A percentile compares a stretch with the other conserved stretches of the same genome.
phyloP scores from a whole-genome alignment of 306 rosid species.

The Gillenia trifoliata region DNA sequence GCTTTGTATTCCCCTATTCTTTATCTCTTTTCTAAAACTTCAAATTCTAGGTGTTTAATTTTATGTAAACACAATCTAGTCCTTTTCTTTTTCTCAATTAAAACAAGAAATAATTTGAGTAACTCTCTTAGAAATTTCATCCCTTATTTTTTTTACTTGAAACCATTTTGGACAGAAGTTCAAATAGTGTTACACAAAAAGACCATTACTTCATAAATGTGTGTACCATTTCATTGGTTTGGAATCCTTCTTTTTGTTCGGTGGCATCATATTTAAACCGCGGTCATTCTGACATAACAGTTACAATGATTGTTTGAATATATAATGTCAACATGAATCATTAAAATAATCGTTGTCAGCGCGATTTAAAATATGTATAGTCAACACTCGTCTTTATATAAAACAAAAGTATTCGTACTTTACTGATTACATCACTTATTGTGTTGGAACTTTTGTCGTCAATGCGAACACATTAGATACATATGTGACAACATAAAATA shows the following conservation, averaged over 20 bases:
- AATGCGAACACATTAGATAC: background rate
- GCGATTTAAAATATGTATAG: background rate
- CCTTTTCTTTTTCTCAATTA: background rate
- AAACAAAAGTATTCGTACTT: background rate
- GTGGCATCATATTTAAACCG: background rate
- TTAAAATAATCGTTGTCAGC: too few relatives aligned
- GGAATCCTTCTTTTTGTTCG: background rate
- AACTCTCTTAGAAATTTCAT: background rate
- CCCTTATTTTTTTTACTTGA: background rate
- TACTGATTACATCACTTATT: background rate
- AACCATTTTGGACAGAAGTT: background rate
- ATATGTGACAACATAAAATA: background rate
- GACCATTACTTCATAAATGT: background rate
- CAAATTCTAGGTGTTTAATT: background rate
- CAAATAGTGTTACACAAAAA: background rate
- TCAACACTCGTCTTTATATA: background rate
- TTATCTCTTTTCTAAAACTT: background rate
- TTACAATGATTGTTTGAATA: background rate
- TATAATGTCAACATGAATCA: background rate
- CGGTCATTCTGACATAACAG: too few relatives aligned
- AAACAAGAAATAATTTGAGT: background rate
- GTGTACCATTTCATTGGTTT: background rate
- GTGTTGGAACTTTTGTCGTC: background rate
- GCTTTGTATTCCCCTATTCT: background rate
- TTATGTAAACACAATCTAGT: background rate